Evolutionary conservation across 2,329 filamentous ascomycete species (phyloP), one percentile per base, ranked within the genome.

Genomic region (Paecilomyces variotii): DNA sequence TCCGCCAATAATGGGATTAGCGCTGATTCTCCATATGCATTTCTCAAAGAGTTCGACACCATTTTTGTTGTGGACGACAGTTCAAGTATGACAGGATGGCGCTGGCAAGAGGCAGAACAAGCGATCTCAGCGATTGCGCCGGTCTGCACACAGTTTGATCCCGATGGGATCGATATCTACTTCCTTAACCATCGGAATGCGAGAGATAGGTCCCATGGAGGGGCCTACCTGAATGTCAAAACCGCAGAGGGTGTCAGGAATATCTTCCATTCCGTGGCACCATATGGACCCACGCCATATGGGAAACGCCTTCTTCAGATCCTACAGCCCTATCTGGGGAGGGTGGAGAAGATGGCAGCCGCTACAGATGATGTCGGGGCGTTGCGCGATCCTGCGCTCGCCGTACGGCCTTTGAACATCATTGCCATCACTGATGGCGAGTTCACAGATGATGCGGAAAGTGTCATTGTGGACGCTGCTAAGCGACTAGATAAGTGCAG

Each of bases 401-500:
- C 75, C 12, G 79, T 88, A 25, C 92, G 91, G 69, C 91, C 91
- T 0, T 78, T 96, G 54, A 97, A 97, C 69, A 82, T 97, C 71
- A 96, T 97, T 66, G 87, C 95, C 62, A 89, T 97, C 68, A 97
- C 94, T 0, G 93, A 97, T 70, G 94, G 94, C 4, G 84, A 80
- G 49, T 86, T 94, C 0, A 86, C 81, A 0, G 91, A 97, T 70
- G 90, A 96, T 63, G 85, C 88, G 0, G 88, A 92, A 71, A 80
- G 79, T 6, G 80, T 86, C 27, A 85, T 97, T 54, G 78, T 90
- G 49, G 72, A 75, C 2, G 79, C 84, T 0, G 93, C 91, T 0
- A 81, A 81, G 72, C 86, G 84, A 68, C 82, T 97, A 32, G 72
- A 75, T 67, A 74, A 74, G 56, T 72, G 88, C 6, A 81, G 86